Base-by-base conservation (phyloP, 257 asterid species). In the Mentha longifolia region DNA sequence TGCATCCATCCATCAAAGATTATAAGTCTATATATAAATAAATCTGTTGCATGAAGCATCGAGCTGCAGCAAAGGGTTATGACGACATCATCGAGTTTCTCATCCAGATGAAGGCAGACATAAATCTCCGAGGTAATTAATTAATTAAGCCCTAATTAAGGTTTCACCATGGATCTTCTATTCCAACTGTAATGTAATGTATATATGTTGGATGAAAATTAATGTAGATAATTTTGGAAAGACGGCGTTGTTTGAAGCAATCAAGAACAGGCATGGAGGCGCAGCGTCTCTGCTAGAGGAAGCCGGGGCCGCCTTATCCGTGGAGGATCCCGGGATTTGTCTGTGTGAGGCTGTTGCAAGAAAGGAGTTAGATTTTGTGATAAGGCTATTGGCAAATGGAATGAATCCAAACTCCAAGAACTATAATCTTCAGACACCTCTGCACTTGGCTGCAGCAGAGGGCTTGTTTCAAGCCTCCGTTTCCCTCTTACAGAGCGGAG, bases 401-500 rank as follows among this genome's bases (percentile, higher is more conserved):
- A 70, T 84, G 6, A 83, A 89, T 83, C 92, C 96, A 0, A 89
- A 89, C 76, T 82, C 95, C 72, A 87, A 77, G 76, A 84, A 84
- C 62, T 89, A 85, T 65, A 90, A 87, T 54, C 81, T 76, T 31
- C 75, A 92, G 63, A 85, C 95, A 4, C 92, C 96, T 17, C 85
- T 89, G 43, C 96, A 89, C 61, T 25, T 89, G 59, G 90, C 95
- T 73, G 88, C 95, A 55, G 84, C 95, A 57, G 88, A 87, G 72
- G 96, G 90, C n/a, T 39, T 84, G 60, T 78, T 58, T 71, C 58
- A 68, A 33, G 76, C 54, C 61, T 71, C 82, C 66, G 73, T 71
- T 39, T 42, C 81, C 59, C 95, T 89, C 41, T 61, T 89, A 33
- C 89, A 84, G 73, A 72, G 76, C 7, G 95, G 96, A 52, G 92